Evolutionary conservation across 2,329 filamentous ascomycete species (phyloP).

Genomic region (Colletotrichum sidae): DNA sequence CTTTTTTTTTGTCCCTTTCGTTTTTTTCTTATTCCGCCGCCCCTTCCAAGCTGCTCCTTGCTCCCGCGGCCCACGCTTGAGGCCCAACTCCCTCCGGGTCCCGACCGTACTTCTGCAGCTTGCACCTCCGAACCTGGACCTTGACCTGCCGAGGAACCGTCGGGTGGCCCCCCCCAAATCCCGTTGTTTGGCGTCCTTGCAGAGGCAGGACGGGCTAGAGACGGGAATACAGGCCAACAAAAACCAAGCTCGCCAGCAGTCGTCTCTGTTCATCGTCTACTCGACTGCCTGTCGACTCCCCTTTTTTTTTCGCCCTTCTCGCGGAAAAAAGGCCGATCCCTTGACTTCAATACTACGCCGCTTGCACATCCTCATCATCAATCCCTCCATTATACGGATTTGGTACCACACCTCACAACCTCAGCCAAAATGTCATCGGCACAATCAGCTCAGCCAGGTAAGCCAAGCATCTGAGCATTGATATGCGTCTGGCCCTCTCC

Average conservation of each 20-base stretch:
- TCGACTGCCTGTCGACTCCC: neutral
- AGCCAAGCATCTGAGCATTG: conserved; percentile 36
- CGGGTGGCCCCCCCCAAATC: conserved; percentile 22
- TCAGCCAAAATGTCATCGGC: conserved; percentile 38
- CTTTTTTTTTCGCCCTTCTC: conserved; percentile 22
- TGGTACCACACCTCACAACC: conserved; percentile 32
- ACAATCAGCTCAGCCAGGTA: conserved; percentile 41
- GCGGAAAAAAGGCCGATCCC: conserved; percentile 30
- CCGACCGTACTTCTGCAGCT: conserved; percentile 21
- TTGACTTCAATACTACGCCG: conserved; percentile 32
- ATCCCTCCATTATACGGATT: conserved; percentile 26
- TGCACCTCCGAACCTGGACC: conserved; percentile 9
- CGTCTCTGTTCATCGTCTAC: conserved; percentile 19
- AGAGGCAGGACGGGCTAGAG: conserved; percentile 36
- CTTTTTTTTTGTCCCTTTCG: conserved; percentile 14
- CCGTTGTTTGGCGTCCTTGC: conserved; percentile 32
- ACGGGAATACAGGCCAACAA: conserved; percentile 29
- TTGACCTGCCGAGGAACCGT: conserved; percentile 30
- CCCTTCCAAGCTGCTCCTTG: conserved; percentile 14
- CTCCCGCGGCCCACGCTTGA: conserved; percentile 11
- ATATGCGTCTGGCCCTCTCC: conserved; percentile 30
- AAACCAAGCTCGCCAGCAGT: conserved; percentile 31
- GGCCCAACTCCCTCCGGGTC: conserved; percentile 19
- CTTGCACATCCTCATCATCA: conserved; percentile 34
- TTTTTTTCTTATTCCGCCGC: neutral